Conservation (phyloP, 148 eudicot genomes). For the Nepenthes gracilis region DNA sequence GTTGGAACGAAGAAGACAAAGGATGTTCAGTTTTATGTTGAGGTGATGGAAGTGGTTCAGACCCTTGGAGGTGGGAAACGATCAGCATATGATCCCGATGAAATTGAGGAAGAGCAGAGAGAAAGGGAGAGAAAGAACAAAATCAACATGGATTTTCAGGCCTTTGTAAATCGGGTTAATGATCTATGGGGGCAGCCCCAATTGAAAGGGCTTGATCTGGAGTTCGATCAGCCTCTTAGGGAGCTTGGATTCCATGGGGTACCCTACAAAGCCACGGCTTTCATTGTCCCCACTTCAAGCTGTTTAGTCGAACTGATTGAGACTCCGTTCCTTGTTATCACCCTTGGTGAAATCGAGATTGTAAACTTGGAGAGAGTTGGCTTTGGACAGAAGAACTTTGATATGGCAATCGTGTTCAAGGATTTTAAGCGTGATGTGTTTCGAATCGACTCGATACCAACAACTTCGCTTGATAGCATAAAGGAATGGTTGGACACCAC, state of each 20-base stretch:
- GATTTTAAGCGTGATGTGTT: slow-evolving; percentile 87
- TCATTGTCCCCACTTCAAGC: slow-evolving; percentile 87
- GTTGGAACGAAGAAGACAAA: slow-evolving; percentile 92
- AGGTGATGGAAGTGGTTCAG: slow-evolving; percentile 96
- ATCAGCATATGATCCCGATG: slow-evolving; percentile 95
- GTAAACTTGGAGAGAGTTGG: slow-evolving; percentile 92
- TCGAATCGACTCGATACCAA: slow-evolving; percentile 85
- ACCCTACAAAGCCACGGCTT: slow-evolving; percentile 78
- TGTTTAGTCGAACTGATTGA: slow-evolving; percentile 91
- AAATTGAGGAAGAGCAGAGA: slow-evolving; percentile 94
- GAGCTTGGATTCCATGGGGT: slow-evolving; percentile 97
- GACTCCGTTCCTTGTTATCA: slow-evolving; percentile 67
- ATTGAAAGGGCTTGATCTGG: slow-evolving; percentile 60
- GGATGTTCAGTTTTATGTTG: slow-evolving; percentile 89
- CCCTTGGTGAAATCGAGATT: slow-evolving; percentile 73
- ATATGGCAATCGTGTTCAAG: slow-evolving; percentile 83
- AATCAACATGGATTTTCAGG: slow-evolving; percentile 77
- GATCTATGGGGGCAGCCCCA: slow-evolving; percentile 86
- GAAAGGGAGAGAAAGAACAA: slow-evolving; percentile 87
- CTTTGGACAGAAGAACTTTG: slow-evolving; percentile 91
- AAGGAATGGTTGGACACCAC: slow-evolving; percentile 95
- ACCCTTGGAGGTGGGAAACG: slow-evolving; percentile 82
- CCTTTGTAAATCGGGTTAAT: slow-evolving; percentile 78
- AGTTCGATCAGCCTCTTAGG: slow-evolving; percentile 90
- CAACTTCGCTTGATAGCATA: slow-evolving; percentile 70